Evolutionary conservation across 2,329 filamentous ascomycete genomes (phyloP).

Genomic region (Hymenoscyphus albidus): DNA sequence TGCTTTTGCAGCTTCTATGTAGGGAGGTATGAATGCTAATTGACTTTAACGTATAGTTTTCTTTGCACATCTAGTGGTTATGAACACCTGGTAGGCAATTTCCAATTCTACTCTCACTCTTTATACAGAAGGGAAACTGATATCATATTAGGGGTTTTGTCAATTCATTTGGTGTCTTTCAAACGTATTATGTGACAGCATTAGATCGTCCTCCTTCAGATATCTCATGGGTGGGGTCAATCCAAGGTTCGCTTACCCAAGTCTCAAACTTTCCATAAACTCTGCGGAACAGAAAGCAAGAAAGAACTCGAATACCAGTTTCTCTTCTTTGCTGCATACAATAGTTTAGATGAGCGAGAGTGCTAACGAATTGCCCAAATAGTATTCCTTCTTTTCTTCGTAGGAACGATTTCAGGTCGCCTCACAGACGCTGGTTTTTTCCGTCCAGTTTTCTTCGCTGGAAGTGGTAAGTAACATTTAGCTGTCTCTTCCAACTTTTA

Average conservation of each 20-base stretch:
- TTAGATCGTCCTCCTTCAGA: slow-evolving; percentile 36
- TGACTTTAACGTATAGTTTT: slow-evolving; percentile 14
- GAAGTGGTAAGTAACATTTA: not conserved
- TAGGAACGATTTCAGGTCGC: slow-evolving; percentile 42
- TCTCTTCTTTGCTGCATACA: too few relatives aligned
- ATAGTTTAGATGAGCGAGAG: not conserved
- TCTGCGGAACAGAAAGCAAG: not conserved
- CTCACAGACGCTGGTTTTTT: slow-evolving; percentile 43
- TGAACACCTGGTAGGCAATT: slow-evolving; percentile 40
- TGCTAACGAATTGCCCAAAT: not conserved
- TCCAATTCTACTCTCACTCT: slow-evolving; percentile 42
- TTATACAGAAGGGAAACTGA: slow-evolving; percentile 40
- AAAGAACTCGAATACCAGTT: not conserved
- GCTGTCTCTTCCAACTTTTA: too few relatives aligned
- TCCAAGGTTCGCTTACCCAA: slow-evolving; percentile 33
- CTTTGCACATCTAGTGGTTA: slow-evolving; percentile 29
- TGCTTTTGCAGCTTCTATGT: not conserved
- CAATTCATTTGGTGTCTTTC: slow-evolving; percentile 31
- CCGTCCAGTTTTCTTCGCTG: slow-evolving; percentile 23
- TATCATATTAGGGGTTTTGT: slow-evolving; percentile 25
- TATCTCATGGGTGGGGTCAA: slow-evolving; percentile 46
- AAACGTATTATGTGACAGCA: slow-evolving; percentile 39
- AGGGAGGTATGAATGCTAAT: not conserved
- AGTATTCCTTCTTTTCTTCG: slow-evolving; percentile 40
- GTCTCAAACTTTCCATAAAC: not conserved